A percentile compares a stretch with the other conserved stretches of the same genome.
Evolutionary conservation across 441 rosid genomes (phyloP).

Genomic region (Erysimum cheiri): DNA sequence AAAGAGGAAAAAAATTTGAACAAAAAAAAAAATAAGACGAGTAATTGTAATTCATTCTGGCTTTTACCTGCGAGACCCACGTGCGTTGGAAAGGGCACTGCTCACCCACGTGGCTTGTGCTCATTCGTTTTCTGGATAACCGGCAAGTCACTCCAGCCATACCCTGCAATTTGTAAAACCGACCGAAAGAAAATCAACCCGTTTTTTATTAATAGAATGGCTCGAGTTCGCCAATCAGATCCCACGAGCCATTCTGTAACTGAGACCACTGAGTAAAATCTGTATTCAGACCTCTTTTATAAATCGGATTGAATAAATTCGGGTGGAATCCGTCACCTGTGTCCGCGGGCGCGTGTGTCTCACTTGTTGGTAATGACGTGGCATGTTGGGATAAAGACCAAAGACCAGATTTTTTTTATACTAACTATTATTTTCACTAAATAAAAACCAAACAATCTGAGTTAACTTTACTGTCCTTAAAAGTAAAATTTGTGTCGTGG

Average conservation of each 20-base stretch:
- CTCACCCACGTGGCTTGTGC: conserved; percentile 39
- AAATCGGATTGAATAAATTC: conserved; percentile 24
- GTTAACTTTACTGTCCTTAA: not conserved
- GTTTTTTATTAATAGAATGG: conserved; percentile 34
- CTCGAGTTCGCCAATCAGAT: conserved; percentile 48
- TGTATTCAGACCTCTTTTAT: not conserved
- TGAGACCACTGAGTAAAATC: not conserved
- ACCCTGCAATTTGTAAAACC: conserved; percentile 12
- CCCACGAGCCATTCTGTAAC: conserved; percentile 12
- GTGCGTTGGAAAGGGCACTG: conserved; percentile 36
- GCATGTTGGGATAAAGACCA: conserved; percentile 24
- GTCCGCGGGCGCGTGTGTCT: conserved; percentile 14
- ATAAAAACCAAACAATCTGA: not conserved
- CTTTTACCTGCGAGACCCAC: conserved; percentile 46
- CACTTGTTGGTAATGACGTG: conserved; percentile 38
- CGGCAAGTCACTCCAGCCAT: conserved; percentile 31
- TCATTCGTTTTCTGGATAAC: conserved; percentile 36
- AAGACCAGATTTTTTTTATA: not conserved
- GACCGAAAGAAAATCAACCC: conserved; percentile 26
- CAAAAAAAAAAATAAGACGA: not conserved
- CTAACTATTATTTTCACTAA: not conserved
- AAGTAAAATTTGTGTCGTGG: not conserved
- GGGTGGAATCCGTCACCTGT: conserved; percentile 39
- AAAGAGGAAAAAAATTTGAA: too few relatives aligned
- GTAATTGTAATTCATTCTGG: conserved; percentile 41